Conservation (phyloP, 495 filamentous ascomycete species). For the Staphylotrichum tortipilum region DNA sequence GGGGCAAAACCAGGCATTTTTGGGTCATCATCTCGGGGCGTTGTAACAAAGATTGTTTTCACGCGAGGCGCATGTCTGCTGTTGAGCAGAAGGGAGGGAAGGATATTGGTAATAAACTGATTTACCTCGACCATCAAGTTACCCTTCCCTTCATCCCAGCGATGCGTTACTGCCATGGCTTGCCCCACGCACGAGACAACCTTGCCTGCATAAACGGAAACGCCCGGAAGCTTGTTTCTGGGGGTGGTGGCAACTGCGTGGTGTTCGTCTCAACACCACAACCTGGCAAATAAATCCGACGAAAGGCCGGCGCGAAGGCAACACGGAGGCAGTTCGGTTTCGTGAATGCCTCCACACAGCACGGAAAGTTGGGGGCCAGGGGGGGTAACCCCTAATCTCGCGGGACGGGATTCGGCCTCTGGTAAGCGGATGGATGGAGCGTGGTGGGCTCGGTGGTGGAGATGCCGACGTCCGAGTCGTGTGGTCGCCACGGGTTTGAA, state of each 20-base stretch:
- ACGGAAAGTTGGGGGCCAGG: no score
- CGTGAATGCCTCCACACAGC: no score
- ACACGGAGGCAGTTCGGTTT: no score
- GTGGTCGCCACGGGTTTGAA: no score
- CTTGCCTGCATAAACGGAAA: conserved; percentile 2
- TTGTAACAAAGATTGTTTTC: not conserved
- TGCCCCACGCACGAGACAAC: not conserved
- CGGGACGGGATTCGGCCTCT: not conserved
- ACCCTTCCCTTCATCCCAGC: no score
- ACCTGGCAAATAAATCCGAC: not conserved
- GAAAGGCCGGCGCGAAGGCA: not conserved
- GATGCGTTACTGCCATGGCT: not conserved
- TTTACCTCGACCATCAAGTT: no score
- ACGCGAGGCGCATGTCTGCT: not conserved
- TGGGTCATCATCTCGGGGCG: not conserved
- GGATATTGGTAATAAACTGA: no score
- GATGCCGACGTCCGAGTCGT: conserved; percentile 1
- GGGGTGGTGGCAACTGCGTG: not conserved
- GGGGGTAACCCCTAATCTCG: no score
- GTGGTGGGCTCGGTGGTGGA: not conserved
- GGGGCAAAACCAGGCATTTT: not conserved
- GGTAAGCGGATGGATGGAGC: not conserved
- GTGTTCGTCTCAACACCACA: not conserved
- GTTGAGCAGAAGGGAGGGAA: no score
- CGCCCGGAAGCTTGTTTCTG: conserved; percentile 1